Evolutionary conservation across 1,139 yeast genomes (phyloP).

Genomic region (Suhomyces choctaworum): DNA sequence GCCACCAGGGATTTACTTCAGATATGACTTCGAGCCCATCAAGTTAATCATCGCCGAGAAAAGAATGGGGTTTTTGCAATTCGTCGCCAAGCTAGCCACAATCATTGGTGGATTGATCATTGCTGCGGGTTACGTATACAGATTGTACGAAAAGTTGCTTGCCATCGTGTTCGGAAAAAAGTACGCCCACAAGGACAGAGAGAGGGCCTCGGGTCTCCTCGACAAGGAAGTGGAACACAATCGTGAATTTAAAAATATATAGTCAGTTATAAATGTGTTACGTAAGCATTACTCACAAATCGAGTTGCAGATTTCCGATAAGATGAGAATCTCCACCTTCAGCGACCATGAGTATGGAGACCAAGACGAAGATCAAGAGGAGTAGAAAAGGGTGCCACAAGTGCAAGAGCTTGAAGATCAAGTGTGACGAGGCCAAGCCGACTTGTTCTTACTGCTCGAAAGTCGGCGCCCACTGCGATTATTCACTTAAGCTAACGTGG

Average conservation of each 20-base stretch:
- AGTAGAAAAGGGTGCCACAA: conserved; percentile 61
- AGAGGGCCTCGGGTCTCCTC: conserved; percentile 41
- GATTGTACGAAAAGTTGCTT: conserved; percentile 49
- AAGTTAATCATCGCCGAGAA: conserved; percentile 66
- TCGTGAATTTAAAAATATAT: not conserved
- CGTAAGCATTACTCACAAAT: not conserved
- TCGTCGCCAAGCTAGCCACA: conserved; percentile 75
- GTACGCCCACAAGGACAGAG: conserved; percentile 55
- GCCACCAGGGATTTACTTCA: conserved; percentile 79
- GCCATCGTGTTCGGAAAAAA: conserved; percentile 49
- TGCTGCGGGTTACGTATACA: conserved; percentile 50
- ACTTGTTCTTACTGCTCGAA: conserved; percentile 59
- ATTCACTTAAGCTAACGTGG: conserved; percentile 68
- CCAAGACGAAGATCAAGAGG: conserved; percentile 18
- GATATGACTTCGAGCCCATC: conserved; percentile 87
- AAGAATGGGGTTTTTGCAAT: conserved; percentile 74
- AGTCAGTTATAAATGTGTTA: no score
- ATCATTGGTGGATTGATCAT: conserved; percentile 73
- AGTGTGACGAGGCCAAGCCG: conserved; percentile 75
- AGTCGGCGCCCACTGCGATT: conserved; percentile 55
- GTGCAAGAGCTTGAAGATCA: conserved; percentile 68
- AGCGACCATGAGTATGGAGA: conserved; percentile 6
- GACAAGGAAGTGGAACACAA: conserved; percentile 14
- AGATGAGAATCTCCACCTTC: not conserved
- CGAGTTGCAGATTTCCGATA: not conserved